Percentiles rank a stretch among this genome's conserved stretches.
Evolutionary conservation across 2,329 filamentous ascomycete species (phyloP).

Genomic region (Sordariomycetes sp.): DNA sequence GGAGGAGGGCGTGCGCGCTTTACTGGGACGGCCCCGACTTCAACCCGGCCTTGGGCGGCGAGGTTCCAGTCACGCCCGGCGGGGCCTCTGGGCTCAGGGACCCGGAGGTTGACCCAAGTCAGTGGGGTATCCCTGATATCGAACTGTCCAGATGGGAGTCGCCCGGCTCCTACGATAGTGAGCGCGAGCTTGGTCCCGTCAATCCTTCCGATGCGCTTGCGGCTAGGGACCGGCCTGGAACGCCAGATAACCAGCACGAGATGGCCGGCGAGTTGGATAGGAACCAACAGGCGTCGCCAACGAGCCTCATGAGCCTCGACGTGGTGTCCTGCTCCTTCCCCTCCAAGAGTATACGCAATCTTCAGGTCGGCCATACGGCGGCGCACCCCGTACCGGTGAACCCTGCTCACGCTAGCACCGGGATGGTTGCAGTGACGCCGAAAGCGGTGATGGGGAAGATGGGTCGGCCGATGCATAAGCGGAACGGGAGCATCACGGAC

Average conservation of each 20-base stretch:
- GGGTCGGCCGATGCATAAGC: conserved; percentile 55
- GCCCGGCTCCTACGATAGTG: conserved; percentile 12
- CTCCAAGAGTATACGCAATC: conserved; percentile 29
- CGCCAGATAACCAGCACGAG: conserved; percentile 24
- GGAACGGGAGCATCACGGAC: conserved; percentile 79
- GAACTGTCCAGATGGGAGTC: conserved; percentile 29
- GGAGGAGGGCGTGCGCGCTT: conserved; percentile 77
- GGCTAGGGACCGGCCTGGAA: conserved; percentile 22
- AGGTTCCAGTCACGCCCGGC: conserved; percentile 61
- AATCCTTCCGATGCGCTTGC: conserved; percentile 12
- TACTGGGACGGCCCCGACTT: conserved; percentile 76
- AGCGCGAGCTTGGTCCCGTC: background rate
- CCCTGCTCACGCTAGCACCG: conserved; percentile 29
- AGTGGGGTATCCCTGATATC: conserved; percentile 33
- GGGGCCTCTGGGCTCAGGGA: conserved; percentile 53
- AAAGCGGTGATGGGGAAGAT: conserved; percentile 45
- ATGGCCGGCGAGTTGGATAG: conserved; percentile 14
- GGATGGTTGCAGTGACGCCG: conserved; percentile 44
- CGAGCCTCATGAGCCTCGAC: conserved; percentile 45
- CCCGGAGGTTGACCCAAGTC: conserved; percentile 37
- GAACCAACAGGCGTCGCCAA: conserved; percentile 25
- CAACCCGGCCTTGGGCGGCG: conserved; percentile 43
- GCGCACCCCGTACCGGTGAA: conserved; percentile 44
- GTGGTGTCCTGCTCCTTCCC: conserved; percentile 52
- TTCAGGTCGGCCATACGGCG: conserved; percentile 24